phyloP scores from a whole-genome alignment of 345 rosid genomes.

The Eucalyptus sp. region DNA sequence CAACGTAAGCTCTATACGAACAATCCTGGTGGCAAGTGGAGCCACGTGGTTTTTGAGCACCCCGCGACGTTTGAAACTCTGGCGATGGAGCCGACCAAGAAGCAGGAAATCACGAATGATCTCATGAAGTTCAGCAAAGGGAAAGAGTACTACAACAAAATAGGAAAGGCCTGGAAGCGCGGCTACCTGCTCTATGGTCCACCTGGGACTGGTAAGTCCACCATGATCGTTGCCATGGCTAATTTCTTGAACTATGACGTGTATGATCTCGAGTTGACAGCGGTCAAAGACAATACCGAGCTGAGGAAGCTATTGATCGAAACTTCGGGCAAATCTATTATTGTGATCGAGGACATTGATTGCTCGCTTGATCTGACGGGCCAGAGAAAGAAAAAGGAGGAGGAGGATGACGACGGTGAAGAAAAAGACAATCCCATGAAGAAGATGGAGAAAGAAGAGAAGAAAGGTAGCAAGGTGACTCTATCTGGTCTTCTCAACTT shows the following conservation, averaged over 20 bases:
- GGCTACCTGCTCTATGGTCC: slow-evolving; percentile 3
- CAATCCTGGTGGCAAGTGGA: neutral
- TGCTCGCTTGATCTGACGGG: slow-evolving; percentile 10
- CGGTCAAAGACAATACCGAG: slow-evolving; percentile 7
- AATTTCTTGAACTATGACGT: slow-evolving; percentile 1
- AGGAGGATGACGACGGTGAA: neutral
- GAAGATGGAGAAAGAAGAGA: neutral
- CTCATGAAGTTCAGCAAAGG: neutral
- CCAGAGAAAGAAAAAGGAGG: neutral
- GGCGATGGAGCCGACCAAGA: slow-evolving; percentile 5
- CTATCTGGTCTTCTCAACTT: slow-evolving; percentile 10
- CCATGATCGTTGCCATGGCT: slow-evolving; percentile 15
- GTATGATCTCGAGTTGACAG: slow-evolving; percentile 6
- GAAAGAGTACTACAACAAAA: slow-evolving; percentile 1
- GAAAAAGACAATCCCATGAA: neutral
- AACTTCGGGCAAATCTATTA: slow-evolving; percentile 7
- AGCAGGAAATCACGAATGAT: neutral
- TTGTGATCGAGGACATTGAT: slow-evolving; percentile 12
- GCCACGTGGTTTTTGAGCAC: slow-evolving; percentile 7
- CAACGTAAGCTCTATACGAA: slow-evolving; percentile 1
- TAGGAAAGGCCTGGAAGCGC: slow-evolving; percentile 7
- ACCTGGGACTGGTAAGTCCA: slow-evolving; percentile 13
- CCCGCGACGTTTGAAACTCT: slow-evolving; percentile 6
- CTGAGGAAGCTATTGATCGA: slow-evolving; percentile 5
- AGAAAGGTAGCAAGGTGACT: slow-evolving; percentile 1